Conservation (phyloP, 1,284 basidiomycete genomes). For the Cryptococcus sp. region DNA sequence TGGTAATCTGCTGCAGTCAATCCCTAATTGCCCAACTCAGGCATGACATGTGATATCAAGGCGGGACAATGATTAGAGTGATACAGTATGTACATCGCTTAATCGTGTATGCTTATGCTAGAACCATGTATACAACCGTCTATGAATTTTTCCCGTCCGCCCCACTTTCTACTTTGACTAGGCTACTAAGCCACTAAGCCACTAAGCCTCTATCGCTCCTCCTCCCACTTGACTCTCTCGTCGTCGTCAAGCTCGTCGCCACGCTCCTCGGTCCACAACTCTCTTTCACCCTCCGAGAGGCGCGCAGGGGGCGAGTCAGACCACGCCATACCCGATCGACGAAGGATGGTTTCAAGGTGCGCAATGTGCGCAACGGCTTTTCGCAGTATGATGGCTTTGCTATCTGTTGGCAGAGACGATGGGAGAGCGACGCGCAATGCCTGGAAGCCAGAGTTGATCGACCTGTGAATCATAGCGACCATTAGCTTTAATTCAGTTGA, state of each 20-base stretch:
- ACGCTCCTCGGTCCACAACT: constrained; percentile 4
- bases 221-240: constrained; percentile 17
- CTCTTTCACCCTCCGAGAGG: constrained; percentile 6
- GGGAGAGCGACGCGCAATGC: constrained; percentile 39
- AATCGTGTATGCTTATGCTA: no score
- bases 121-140: no score
- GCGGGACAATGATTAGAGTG: no score
- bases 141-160: no score
- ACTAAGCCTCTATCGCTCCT: constrained; percentile 33
- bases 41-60: no score
- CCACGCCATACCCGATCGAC: constrained; percentile 26
- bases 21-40: no score
- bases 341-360: constrained; percentile 37
- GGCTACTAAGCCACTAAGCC: no score
- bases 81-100: no score
- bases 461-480: constrained; percentile 24
- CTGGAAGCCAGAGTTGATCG: constrained; percentile 49
- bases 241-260: constrained; percentile 12
- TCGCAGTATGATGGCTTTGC: constrained; percentile 48
- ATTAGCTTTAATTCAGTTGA: background rate
- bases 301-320: constrained; percentile 10
- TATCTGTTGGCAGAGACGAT: constrained; percentile 39
- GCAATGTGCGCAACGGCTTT: constrained; percentile 47
- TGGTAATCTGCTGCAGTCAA: no score
- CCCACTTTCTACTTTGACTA: no score